Base-by-base conservation (phyloP, 2,329 filamentous ascomycete species). In the Nannizziopsis barbatae region DNA sequence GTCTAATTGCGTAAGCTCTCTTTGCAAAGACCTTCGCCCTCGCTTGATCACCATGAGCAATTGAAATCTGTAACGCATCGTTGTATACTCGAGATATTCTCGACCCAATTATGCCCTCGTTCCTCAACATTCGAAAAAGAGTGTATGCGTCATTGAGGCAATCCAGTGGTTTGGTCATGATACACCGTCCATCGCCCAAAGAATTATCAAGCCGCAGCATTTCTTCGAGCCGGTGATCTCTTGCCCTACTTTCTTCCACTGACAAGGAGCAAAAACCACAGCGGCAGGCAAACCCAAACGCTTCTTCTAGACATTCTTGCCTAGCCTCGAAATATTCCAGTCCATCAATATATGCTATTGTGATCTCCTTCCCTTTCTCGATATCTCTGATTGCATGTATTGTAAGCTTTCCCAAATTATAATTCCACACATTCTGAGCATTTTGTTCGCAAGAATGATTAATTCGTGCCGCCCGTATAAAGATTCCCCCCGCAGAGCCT, bases 1-100 rank as follows among this genome's bases (percentile, higher is more conserved):
- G 55, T 44, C 67, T 64, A 3, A 56, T 55, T 46, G 62, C 56
- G 33, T 65, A 62, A 11, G 65, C 63, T 48, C 58, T 65, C 51
- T 66, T 59, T 3, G 67, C 69, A 60, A 73, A 73, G 2, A 62
- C 61, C 7, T 58, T 65, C 8, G 69, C 70, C 42, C 71, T 60
- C 36, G 70, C 68, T 43, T 65, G 57, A 57, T 74, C 70, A 0
- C 68, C 59, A 56, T 73, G 65, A 17, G 63, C 62, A 40, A 67
- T 63, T 41, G 58, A 57, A 27, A 73, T 60, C 55, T 72, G 67
- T 7, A 51, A 31, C n/a, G 44, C 51, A 43, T 48, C 51, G 39
- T 49, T 46, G 38, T 51, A 51, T 10, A 53, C 45, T 27, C 49
- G 42, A 30, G 48, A 41, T n/a, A 53, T 42, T 20, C 51, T 48